Percentiles rank a stretch among this genome's conserved stretches.
Evolutionary conservation across 768 basidiomycete species (phyloP).

Genomic region (Wakefieldia striispora): DNA sequence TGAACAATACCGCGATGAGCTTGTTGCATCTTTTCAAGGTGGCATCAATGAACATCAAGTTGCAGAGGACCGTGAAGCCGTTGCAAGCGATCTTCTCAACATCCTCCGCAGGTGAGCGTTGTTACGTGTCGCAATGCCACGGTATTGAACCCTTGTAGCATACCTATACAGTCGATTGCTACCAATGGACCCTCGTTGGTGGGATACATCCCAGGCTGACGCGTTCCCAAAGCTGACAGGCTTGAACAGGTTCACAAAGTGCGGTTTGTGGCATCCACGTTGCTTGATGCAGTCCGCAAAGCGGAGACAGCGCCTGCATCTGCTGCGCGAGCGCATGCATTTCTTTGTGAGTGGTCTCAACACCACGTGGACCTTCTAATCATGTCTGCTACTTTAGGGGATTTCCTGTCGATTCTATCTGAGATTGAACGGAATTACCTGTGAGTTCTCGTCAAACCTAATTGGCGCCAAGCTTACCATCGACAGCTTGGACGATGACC

Average conservation of each 20-base stretch:
- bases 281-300: constrained; percentile 81
- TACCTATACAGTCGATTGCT: constrained; percentile 91
- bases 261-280: constrained; percentile 87
- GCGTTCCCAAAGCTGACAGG: not conserved
- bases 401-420: constrained; percentile 86
- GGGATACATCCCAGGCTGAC: constrained; percentile 11
- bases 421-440: constrained; percentile 92
- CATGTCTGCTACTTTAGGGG: constrained; percentile 51
- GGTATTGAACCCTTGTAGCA: constrained; percentile 43
- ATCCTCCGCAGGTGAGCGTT: constrained; percentile 70
- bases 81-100: constrained; percentile 83
- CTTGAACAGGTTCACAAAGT: constrained; percentile 78
- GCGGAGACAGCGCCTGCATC: constrained; percentile 77
- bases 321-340: constrained; percentile 82
- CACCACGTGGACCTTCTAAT: not conserved
- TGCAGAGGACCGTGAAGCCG: constrained; percentile 75
- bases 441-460: constrained; percentile 40
- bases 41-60: constrained; percentile 60
- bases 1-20: constrained; percentile 88
- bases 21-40: constrained; percentile 66
- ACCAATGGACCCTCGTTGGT: constrained; percentile 82
- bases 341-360: constrained; percentile 59
- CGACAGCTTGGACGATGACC: constrained; percentile 47
- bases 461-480: constrained; percentile 26
- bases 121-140: not conserved